Conservation (phyloP, 768 basidiomycete genomes). For the Russula brevipes region DNA sequence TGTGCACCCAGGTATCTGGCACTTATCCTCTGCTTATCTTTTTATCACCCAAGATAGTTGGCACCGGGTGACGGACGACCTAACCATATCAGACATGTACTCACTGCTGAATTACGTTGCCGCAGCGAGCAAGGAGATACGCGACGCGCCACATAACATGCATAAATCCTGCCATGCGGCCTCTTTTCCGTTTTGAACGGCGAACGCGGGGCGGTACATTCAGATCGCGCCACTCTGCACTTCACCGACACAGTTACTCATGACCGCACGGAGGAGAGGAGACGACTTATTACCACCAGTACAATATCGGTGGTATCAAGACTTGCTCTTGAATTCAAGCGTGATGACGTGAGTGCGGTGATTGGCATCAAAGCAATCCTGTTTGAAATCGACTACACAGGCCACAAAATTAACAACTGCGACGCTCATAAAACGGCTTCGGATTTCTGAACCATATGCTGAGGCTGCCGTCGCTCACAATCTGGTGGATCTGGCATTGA, state of each 20-base stretch:
- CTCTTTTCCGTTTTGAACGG: conserved; percentile 28
- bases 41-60: conserved; percentile 42
- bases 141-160: conserved; percentile 37
- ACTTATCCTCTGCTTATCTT: not conserved
- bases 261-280: conserved; percentile 77
- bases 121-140: conserved; percentile 75
- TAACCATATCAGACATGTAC: conserved; percentile 93
- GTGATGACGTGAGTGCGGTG: conserved; percentile 59
- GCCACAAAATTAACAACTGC: conserved; percentile 85
- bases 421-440: conserved; percentile 85
- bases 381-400: conserved; percentile 34
- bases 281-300: conserved; percentile 77
- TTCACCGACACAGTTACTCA: conserved; percentile 59
- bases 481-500: conserved; percentile 82
- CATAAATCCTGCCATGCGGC: conserved; percentile 32
- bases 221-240: conserved; percentile 48
- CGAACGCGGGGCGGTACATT: not conserved
- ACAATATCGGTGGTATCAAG: conserved; percentile 88
- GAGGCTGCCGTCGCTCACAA: conserved; percentile 92
- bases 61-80: conserved; percentile 72
- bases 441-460: conserved; percentile 78
- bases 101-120: conserved; percentile 91
- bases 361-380: not conserved
- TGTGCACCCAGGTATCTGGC: conserved; percentile 71
- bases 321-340: conserved; percentile 79